These are phyloP conservation scores for Xylariaceae sp. DNA, from an alignment of 2,329 filamentous ascomycete species.

Conservation along the genomic window DNA sequence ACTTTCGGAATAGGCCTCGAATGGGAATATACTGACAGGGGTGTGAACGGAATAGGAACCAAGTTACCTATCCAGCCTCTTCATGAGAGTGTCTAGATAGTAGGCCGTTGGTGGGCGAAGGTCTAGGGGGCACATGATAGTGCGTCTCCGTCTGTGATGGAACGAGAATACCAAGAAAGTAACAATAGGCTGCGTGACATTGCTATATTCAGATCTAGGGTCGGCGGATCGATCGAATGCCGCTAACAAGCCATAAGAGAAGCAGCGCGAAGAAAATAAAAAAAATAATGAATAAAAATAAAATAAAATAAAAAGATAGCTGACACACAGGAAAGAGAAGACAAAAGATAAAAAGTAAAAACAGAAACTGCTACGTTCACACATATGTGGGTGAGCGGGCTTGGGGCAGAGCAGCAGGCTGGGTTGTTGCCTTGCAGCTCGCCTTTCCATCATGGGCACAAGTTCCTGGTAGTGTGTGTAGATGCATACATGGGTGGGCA, in stretches of 20 bases:
- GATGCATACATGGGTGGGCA: conserved; percentile 9
- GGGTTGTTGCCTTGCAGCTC: conserved; percentile 20
- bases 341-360: conserved; percentile 11
- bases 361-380: conserved; percentile 7
- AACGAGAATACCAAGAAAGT: conserved; percentile 34
- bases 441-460: not conserved
- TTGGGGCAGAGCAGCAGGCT: conserved; percentile 23
- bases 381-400: conserved; percentile 22
- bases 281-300: not conserved
- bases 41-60: conserved; percentile 30
- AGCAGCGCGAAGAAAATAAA: not conserved
- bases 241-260: conserved; percentile 19
- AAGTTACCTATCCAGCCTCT: conserved; percentile 35
- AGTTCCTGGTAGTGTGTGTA: conserved; percentile 3
- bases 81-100: conserved; percentile 22
- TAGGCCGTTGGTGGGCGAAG: conserved; percentile 25
- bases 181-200: conserved; percentile 34
- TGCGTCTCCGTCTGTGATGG: conserved; percentile 34
- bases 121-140: conserved; percentile 27
- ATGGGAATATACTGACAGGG: conserved; percentile 26
- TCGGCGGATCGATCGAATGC: conserved; percentile 29
- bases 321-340: conserved; percentile 13
- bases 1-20: conserved; percentile 27
- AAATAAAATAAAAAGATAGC: conserved; percentile 14
- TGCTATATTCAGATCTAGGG: conserved; percentile 38